These are phyloP conservation scores for Pleodorina starrii DNA, from an alignment of 139 green algal genomes.

Conservation along the genomic window DNA sequence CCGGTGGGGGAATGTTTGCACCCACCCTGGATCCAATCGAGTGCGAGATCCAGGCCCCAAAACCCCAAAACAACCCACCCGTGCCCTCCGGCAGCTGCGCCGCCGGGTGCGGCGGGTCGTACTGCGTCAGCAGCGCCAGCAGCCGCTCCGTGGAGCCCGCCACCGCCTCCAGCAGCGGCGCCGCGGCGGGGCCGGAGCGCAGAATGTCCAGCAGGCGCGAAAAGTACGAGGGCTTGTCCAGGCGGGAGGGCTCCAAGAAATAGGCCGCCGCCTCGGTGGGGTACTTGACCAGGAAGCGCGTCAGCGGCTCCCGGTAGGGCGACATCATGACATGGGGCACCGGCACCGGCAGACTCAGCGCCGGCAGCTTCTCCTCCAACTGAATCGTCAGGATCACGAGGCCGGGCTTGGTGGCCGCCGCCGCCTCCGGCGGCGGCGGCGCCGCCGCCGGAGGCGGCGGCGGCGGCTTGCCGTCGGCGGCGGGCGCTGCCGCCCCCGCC, in stretches of 20 bases:
- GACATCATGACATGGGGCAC: constrained; percentile 75
- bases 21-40: no score
- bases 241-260: constrained; percentile 78
- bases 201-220: constrained; percentile 90
- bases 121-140: constrained; percentile 9
- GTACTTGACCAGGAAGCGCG: constrained; percentile 90
- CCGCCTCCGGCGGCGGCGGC: neutral
- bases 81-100: constrained; percentile 28
- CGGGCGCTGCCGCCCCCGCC: neutral
- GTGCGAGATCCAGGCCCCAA: no score
- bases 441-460: neutral
- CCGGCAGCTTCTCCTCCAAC: constrained; percentile 87
- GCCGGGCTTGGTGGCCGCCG: constrained; percentile 65
- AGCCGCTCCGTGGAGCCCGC: constrained; percentile 58
- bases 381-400: constrained; percentile 95
- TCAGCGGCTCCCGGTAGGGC: constrained; percentile 89
- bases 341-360: constrained; percentile 39
- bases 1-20: no score
- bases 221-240: constrained; percentile 83
- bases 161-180: constrained; percentile 84
- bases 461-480: neutral
- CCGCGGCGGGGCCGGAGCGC: constrained; percentile 67
- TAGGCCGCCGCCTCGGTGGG: constrained; percentile 76
- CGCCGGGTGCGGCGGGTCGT: constrained; percentile 30
- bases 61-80: constrained; percentile 11